Percentiles rank a stretch among this genome's conserved stretches.
Evolutionary conservation across 495 filamentous ascomycete species (phyloP).

Genomic region (Podospora conica): DNA sequence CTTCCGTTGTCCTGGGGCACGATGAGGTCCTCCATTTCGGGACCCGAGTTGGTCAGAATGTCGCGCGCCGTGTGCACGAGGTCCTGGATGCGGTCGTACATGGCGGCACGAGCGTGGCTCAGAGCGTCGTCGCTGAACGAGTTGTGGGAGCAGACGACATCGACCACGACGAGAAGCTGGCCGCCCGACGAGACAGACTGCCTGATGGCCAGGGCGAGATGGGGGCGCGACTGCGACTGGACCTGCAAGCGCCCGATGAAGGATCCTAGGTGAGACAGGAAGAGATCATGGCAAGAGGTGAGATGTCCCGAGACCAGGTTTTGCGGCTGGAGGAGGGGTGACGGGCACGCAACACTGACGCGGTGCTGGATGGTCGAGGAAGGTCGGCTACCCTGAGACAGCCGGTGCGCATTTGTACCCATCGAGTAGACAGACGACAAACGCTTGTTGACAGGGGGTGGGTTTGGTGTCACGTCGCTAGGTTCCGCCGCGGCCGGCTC

Average conservation of each 20-base stretch:
- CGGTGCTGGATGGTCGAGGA: slow-evolving; percentile 51
- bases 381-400: slow-evolving; percentile 38
- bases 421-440: slow-evolving; percentile 36
- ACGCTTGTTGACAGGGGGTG: slow-evolving; percentile 33
- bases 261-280: slow-evolving; percentile 80
- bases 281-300: slow-evolving; percentile 70
- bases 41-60: slow-evolving; percentile 56
- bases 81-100: slow-evolving; percentile 74
- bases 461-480: slow-evolving; percentile 31
- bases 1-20: slow-evolving; percentile 74
- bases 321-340: slow-evolving; percentile 36
- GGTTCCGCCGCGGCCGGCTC: slow-evolving; percentile 23
- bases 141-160: slow-evolving; percentile 75
- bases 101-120: slow-evolving; percentile 62
- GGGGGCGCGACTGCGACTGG: slow-evolving; percentile 79
- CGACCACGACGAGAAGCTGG: slow-evolving; percentile 69
- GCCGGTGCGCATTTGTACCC: slow-evolving; percentile 32
- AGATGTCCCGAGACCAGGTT: slow-evolving; percentile 59
- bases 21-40: slow-evolving; percentile 65
- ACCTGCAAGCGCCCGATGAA: slow-evolving; percentile 89
- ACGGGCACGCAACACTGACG: slow-evolving; percentile 43
- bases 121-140: slow-evolving; percentile 56
- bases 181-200: slow-evolving; percentile 79
- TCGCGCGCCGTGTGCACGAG: slow-evolving; percentile 75
- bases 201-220: slow-evolving; percentile 61